Conservation (phyloP, 768 basidiomycete species). For the Erythrobasidium yunnanense region DNA sequence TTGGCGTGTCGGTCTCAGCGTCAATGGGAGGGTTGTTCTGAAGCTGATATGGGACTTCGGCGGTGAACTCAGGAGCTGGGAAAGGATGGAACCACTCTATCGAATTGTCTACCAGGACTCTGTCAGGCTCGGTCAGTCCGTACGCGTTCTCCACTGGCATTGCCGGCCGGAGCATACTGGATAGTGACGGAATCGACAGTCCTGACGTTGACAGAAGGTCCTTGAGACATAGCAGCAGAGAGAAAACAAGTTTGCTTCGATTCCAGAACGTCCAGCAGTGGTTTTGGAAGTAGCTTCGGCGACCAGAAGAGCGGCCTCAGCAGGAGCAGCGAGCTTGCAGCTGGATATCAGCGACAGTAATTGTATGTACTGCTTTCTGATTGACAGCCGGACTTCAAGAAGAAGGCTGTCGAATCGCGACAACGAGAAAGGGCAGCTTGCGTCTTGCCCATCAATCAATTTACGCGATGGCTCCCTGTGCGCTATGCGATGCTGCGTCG, state of each 20-base stretch:
- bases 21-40: conserved; percentile 47
- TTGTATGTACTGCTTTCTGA: no score
- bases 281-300: no score
- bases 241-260: no score
- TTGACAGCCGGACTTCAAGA: no score
- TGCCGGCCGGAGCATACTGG: not conserved
- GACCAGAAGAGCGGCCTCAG: no score
- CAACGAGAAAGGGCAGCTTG: not conserved
- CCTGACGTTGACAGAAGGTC: no score
- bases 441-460: not conserved
- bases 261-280: no score
- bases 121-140: not conserved
- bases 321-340: no score
- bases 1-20: conserved; percentile 50
- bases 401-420: no score
- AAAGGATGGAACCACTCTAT: conserved; percentile 56
- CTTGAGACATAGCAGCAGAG: no score
- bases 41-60: conserved; percentile 60
- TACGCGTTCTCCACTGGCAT: not conserved
- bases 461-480: conserved; percentile 60
- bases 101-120: conserved; percentile 59
- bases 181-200: conserved; percentile 15
- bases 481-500: conserved; percentile 60
- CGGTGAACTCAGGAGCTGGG: conserved; percentile 65
- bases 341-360: no score